Base-by-base conservation (phyloP, 1,139 yeast genomes). In the Saccharomyces hybrid region DNA sequence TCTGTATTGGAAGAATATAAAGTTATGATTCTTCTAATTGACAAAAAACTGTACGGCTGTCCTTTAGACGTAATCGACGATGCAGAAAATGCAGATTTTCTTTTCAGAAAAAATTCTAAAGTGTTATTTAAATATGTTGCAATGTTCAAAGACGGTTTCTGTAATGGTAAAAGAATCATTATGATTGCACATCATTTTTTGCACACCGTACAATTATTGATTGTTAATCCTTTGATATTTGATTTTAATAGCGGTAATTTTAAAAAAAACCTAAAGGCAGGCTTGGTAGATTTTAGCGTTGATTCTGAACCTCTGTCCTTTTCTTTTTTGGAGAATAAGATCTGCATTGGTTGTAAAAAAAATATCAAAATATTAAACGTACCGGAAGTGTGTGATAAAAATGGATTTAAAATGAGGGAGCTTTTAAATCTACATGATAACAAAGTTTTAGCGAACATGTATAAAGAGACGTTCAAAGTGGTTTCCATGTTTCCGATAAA, bases 1-100 rank as follows among this genome's bases (percentile, higher is more conserved):
- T 96, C 91, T 65, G 95, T 89, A 5, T 75, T 91, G 66, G 96
- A 89, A 59, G 96, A 89, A 69, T 90, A 88, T 67, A 88, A 88
- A 59, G 85, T 89, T 56, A 72, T 91, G 48, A 74, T 91, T 62
- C 85, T 89, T 9, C 75, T 91, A 56, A 81, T 89, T 44, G 98
- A 91, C 69, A 89, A 88, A 71, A 80, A 83, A 46, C 71, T 91
- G 51, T 83, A 82, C 64, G 89, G 90, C 59, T 88, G 91, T 81
- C 89, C 95, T 51, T 73, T 89, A 60, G 96, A 88, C 61, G 78
- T 88, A 8, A 74, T 90, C 57, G 77, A 75, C 42, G 69, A 71
- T 23, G 67, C 67, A n/a, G 88, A 85, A 60, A 87, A 85, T 65
- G 82, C 88, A 29, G 56, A 66, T 11, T 57, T 57, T 20, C 59